phyloP scores from a whole-genome alignment of 2,329 filamentous ascomycete genomes.

The Pestalotiopsis sp. region DNA sequence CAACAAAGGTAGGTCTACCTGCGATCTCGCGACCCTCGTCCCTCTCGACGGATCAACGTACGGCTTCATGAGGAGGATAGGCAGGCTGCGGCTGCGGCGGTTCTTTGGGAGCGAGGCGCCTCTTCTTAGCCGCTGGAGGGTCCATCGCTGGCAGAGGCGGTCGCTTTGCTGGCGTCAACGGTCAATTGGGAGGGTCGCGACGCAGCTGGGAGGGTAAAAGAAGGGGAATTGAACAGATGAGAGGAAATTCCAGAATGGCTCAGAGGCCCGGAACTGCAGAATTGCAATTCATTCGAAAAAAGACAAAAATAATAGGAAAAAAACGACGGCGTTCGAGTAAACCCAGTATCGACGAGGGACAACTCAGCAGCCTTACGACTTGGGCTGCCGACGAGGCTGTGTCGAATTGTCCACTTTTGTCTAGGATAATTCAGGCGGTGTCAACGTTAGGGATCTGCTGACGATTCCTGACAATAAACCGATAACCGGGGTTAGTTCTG shows the following conservation, averaged over 20 bases:
- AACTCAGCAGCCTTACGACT: constrained; percentile 16
- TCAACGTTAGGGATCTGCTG: constrained; percentile 5
- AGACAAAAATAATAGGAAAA: not conserved
- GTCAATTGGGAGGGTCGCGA: constrained; percentile 4
- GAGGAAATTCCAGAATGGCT: constrained; percentile 3
- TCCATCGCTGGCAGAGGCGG: constrained; percentile 30
- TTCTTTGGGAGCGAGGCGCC: constrained; percentile 38
- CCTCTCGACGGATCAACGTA: constrained; percentile 22
- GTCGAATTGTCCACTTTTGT: constrained; percentile 2
- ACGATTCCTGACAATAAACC: constrained; percentile 8
- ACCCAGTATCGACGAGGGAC: not conserved
- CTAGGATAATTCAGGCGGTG: constrained; percentile 2
- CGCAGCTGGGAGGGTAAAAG: not conserved
- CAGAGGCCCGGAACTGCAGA: not conserved
- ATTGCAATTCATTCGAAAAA: constrained; percentile 6
- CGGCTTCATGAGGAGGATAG: constrained; percentile 30
- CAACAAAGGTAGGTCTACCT: not conserved
- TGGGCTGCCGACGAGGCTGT: constrained; percentile 15
- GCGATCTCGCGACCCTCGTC: constrained; percentile 8
- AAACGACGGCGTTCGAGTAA: not conserved
- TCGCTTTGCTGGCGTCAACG: not conserved
- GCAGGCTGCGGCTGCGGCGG: constrained; percentile 31
- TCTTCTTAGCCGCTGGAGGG: constrained; percentile 42
- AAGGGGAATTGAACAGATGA: not conserved
- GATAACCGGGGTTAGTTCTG: not conserved